Evolutionary conservation across 2,329 filamentous ascomycete genomes (phyloP).

Genomic region (Metarhizium humberi): DNA sequence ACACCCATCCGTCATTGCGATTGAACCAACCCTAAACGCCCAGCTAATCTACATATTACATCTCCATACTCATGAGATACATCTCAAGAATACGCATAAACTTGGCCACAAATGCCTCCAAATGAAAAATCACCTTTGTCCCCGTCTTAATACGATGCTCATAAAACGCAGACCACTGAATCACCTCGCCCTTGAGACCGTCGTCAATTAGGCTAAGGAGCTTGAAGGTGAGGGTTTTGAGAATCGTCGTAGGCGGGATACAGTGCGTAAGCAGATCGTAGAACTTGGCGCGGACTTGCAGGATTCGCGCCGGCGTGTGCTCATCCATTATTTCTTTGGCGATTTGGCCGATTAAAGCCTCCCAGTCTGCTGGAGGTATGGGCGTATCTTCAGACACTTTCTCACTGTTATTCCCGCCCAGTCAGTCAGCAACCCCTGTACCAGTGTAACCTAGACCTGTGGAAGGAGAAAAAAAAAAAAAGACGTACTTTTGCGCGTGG

Average conservation of each 20-base stretch:
- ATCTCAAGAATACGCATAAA: conserved; percentile 96
- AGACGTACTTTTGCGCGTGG: conserved; percentile 83
- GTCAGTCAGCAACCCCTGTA: neutral
- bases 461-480: neutral
- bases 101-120: conserved; percentile 97
- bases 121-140: conserved; percentile 92
- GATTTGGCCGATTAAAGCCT: conserved; percentile 78
- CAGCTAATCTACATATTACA: conserved; percentile 27
- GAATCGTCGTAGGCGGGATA: conserved; percentile 86
- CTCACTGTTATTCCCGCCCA: conserved; percentile 48
- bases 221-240: conserved; percentile 93
- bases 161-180: conserved; percentile 95
- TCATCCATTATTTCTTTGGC: conserved; percentile 92
- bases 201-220: conserved; percentile 82
- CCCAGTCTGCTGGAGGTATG: conserved; percentile 95
- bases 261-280: conserved; percentile 97
- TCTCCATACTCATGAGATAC: conserved; percentile 80
- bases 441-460: neutral
- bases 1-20: neutral
- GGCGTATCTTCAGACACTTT: conserved; percentile 79
- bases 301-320: conserved; percentile 78
- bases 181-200: conserved; percentile 79
- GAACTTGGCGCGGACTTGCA: conserved; percentile 85
- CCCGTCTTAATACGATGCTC: conserved; percentile 90
- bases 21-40: neutral